Percentiles rank a stretch among this genome's conserved stretches.
phyloP scores from a whole-genome alignment of 768 basidiomycete species.

The Boletus patriciae region DNA sequence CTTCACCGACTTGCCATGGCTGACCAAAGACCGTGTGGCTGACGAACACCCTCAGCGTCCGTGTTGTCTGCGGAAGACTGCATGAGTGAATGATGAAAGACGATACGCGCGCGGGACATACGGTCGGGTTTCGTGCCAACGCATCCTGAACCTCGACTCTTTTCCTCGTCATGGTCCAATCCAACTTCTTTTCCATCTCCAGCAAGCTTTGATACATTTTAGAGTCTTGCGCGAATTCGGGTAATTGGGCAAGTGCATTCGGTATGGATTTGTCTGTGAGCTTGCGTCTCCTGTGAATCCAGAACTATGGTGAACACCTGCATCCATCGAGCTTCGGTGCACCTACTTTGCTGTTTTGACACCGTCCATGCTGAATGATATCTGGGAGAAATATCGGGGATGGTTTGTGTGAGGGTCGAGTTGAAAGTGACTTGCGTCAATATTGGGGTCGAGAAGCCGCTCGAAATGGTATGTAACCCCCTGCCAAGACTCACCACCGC shows the following conservation, averaged over 20 bases:
- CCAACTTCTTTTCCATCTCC: slow-evolving; percentile 86
- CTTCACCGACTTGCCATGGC: slow-evolving; percentile 69
- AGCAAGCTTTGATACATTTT: slow-evolving; percentile 83
- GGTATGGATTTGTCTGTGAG: slow-evolving; percentile 79
- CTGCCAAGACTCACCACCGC: no score
- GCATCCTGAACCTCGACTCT: slow-evolving; percentile 89
- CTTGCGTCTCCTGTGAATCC: slow-evolving; percentile 61
- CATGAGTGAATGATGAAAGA: slow-evolving; percentile 1
- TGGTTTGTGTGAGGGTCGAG: neutral
- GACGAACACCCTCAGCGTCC: slow-evolving; percentile 82
- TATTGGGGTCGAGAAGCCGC: neutral
- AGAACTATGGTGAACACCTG: neutral
- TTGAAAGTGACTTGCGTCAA: neutral
- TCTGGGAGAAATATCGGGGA: neutral
- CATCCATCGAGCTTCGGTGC: neutral
- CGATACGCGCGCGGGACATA: slow-evolving; percentile 1
- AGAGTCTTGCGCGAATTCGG: slow-evolving; percentile 78
- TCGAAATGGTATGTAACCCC: slow-evolving; percentile 9
- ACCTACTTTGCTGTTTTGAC: slow-evolving; percentile 38
- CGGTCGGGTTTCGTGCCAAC: slow-evolving; percentile 69
- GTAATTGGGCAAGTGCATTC: slow-evolving; percentile 68
- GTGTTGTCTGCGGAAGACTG: slow-evolving; percentile 57
- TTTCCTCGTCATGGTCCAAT: slow-evolving; percentile 94
- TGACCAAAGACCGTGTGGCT: slow-evolving; percentile 88
- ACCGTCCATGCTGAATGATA: slow-evolving; percentile 23